Evolutionary conservation across 257 asterid genomes (phyloP).

Genomic region (Ilex asprella): DNA sequence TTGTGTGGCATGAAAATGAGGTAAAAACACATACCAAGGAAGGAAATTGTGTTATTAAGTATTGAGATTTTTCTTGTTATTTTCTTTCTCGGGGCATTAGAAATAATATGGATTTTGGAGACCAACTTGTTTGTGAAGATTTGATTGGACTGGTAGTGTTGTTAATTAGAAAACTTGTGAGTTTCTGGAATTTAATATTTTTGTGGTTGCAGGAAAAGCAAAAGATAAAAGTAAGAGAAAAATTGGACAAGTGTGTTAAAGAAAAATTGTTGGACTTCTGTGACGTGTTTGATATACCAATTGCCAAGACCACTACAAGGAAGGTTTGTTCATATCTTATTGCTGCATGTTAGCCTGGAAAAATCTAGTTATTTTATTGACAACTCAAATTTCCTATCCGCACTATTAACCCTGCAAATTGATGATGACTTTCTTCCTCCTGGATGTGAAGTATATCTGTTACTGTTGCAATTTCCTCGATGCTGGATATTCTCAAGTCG

Average conservation of each 20-base stretch:
- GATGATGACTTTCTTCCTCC: too few relatives aligned
- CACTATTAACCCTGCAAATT: too few relatives aligned
- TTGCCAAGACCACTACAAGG: slow-evolving; percentile 50
- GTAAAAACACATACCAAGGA: slow-evolving; percentile 20
- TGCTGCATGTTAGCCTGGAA: not conserved
- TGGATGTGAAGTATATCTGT: too few relatives aligned
- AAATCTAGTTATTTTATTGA: not conserved
- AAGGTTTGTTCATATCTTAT: slow-evolving; percentile 53
- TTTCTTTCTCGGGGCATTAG: not conserved
- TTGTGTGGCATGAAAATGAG: slow-evolving; percentile 87
- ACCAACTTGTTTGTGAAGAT: too few relatives aligned
- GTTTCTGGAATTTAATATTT: not conserved
- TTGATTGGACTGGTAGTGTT: too few relatives aligned
- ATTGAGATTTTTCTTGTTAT: too few relatives aligned
- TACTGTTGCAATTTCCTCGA: too few relatives aligned
- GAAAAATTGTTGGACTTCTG: slow-evolving; percentile 83
- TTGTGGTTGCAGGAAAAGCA: slow-evolving; percentile 68
- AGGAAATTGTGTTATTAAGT: too few relatives aligned
- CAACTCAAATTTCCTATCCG: too few relatives aligned
- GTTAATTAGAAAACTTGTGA: not conserved
- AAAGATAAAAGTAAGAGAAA: slow-evolving; percentile 61
- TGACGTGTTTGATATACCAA: slow-evolving; percentile 67
- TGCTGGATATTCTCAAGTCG: too few relatives aligned
- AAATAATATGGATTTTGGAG: too few relatives aligned
- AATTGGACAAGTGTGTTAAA: slow-evolving; percentile 74